These are phyloP conservation scores for Myriosclerotinia duriaeana DNA, from an alignment of 2,329 filamentous ascomycete genomes.

Conservation along the genomic window DNA sequence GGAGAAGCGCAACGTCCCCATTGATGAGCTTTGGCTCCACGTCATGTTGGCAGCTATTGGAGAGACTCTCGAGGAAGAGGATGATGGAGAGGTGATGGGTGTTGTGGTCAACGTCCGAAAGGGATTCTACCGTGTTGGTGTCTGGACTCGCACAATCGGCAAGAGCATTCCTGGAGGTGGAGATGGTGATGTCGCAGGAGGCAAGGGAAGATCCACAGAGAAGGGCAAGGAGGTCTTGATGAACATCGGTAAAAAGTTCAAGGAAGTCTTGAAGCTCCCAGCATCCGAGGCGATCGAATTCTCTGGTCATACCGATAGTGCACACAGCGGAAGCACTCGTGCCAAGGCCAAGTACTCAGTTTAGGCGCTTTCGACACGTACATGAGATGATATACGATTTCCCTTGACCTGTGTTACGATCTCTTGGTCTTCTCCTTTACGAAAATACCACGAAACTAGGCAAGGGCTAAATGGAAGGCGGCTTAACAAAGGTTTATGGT, in stretches of 20 bases:
- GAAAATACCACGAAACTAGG: conserved; percentile 15
- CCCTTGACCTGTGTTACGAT: conserved; percentile 19
- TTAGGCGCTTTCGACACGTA: conserved; percentile 48
- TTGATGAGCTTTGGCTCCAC: conserved; percentile 95
- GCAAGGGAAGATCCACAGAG: conserved; percentile 73
- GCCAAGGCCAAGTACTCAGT: conserved; percentile 92
- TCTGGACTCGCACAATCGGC: conserved; percentile 95
- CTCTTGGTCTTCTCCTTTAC: not conserved
- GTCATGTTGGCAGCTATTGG: conserved; percentile 96
- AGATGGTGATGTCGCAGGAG: conserved; percentile 68
- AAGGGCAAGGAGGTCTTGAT: conserved; percentile 84
- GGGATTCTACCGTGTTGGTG: conserved; percentile 94
- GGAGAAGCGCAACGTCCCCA: conserved; percentile 86
- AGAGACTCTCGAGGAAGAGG: conserved; percentile 96
- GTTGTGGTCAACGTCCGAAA: conserved; percentile 99
- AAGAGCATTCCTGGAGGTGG: conserved; percentile 77
- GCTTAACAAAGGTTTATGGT: conserved; percentile 27
- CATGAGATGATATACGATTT: conserved; percentile 17
- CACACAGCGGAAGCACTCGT: conserved; percentile 87
- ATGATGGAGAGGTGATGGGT: conserved; percentile 97
- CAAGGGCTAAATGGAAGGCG: conserved; percentile 21
- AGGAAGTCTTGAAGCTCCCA: conserved; percentile 82
- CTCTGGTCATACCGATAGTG: conserved; percentile 92
- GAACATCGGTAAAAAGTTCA: conserved; percentile 86
- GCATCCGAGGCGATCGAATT: conserved; percentile 82